Base-by-base conservation (phyloP, 495 filamentous ascomycete species). In the Talaromyces thailandensis region DNA sequence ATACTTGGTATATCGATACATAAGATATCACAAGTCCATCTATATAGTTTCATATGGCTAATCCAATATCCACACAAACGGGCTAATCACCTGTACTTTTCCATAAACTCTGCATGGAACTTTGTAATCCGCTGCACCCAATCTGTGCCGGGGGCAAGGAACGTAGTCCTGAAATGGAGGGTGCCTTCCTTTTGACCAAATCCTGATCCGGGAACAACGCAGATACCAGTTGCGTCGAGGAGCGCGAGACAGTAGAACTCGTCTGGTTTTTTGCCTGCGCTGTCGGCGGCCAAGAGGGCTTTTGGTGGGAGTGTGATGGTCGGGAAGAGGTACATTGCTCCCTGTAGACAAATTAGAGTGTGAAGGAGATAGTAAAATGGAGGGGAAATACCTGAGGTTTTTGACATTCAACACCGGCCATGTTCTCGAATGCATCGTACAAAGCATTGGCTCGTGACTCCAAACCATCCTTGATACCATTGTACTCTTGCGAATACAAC, bases 251-350 rank as follows among this genome's bases (percentile, higher is more conserved):
- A 91, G 82, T 98, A 98, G 77, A 91, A 98, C 71, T 97, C 94
- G 66, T 98, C 94, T 1, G 93, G 82, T 25, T 81, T 79, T 66
- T 87, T 88, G 66, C 83, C 84, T 74, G 91, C 89, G 52, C 85
- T 80, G 65, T 84, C 70, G 35, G 94, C 94, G 32, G 86, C 86
- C 64, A 84, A 86, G 64, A 88, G 70, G 52, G 93, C 95, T 72
- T 88, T 88, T 40, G 69, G 61, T 5, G 95, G 85, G 29, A 98
- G 77, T 32, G 80, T 82, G 75, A 98, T 96, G 56, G 90, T 91
- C 4, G 94, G 94, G 86, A 97, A 98, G 66, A 98, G 88, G 79
- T 98, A 98, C 94, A 98, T 98, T 65, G 87, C 84, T 26, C 94
- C 94, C 83, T 96, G 75, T 57, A 43, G 59, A 35, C 31, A 29